Conservation (phyloP, 108 stramenopile species). For the Stephanodiscus triporus region DNA sequence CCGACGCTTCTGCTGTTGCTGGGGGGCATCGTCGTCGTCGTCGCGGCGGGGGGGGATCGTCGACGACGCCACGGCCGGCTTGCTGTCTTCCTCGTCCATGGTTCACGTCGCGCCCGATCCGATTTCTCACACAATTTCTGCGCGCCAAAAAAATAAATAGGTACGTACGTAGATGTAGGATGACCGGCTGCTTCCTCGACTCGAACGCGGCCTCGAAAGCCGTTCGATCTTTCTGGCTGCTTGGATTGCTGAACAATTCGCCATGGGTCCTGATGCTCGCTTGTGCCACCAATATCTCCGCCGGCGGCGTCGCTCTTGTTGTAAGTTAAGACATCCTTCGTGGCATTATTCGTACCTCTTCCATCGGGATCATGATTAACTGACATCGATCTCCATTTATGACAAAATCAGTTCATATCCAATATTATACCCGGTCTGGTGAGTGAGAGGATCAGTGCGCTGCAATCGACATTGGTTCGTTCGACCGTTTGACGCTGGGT, state of each 20-base stretch:
- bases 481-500: too few relatives aligned
- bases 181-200: too few relatives aligned
- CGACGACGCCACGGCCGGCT: slow-evolving; percentile 1
- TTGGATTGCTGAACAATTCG: slow-evolving; percentile 87
- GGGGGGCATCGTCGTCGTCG: neutral
- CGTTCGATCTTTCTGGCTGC: slow-evolving; percentile 62
- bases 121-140: too few relatives aligned
- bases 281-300: slow-evolving; percentile 73
- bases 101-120: too few relatives aligned
- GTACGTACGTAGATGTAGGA: too few relatives aligned
- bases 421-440: slow-evolving; percentile 66
- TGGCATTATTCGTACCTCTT: too few relatives aligned
- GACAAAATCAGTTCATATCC: slow-evolving; percentile 53
- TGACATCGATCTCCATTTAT: neutral
- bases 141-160: too few relatives aligned
- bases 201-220: neutral
- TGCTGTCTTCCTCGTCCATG: slow-evolving; percentile 8
- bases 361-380: too few relatives aligned
- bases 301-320: slow-evolving; percentile 79
- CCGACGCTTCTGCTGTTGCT: neutral
- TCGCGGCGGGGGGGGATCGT: neutral
- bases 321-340: too few relatives aligned
- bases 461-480: too few relatives aligned
- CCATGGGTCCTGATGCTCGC: slow-evolving; percentile 87
- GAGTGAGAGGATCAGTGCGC: neutral